phyloP scores from a whole-genome alignment of 2,329 filamentous ascomycete species.

The Fusarium mundagurra region DNA sequence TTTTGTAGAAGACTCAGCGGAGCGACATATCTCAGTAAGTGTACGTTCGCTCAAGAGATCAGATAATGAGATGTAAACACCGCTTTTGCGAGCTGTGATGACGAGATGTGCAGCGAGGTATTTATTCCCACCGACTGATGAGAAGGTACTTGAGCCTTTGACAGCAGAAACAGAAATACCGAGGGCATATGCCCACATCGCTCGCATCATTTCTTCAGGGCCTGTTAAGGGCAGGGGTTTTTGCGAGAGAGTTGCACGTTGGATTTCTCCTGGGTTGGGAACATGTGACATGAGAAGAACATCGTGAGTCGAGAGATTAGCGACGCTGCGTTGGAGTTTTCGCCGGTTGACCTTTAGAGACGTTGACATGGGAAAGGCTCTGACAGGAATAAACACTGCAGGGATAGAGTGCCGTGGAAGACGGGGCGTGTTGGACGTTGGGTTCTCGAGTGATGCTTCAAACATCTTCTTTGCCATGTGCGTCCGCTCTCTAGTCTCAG shows the following conservation, averaged over 20 bases:
- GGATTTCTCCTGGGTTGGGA: slow-evolving; percentile 50
- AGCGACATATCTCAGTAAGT: slow-evolving; percentile 58
- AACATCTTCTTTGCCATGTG: slow-evolving; percentile 57
- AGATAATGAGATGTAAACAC: slow-evolving; percentile 53
- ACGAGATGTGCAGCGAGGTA: slow-evolving; percentile 57
- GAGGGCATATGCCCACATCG: slow-evolving; percentile 59
- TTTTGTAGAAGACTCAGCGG: slow-evolving; percentile 34
- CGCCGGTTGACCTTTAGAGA: slow-evolving; percentile 62
- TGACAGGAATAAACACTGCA: slow-evolving; percentile 59
- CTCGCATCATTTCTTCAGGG: slow-evolving; percentile 58
- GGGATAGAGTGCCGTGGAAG: slow-evolving; percentile 58
- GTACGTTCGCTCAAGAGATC: slow-evolving; percentile 55
- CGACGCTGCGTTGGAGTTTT: slow-evolving; percentile 57
- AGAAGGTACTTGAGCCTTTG: slow-evolving; percentile 55
- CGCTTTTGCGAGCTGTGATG: slow-evolving; percentile 55
- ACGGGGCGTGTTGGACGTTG: neutral
- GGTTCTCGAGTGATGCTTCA: slow-evolving; percentile 52
- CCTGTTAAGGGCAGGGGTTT: slow-evolving; percentile 60
- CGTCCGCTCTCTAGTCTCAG: slow-evolving; percentile 54
- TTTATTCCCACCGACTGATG: slow-evolving; percentile 58
- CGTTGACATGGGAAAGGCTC: slow-evolving; percentile 58
- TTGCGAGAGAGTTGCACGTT: slow-evolving; percentile 42
- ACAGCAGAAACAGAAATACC: slow-evolving; percentile 53
- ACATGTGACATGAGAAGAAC: slow-evolving; percentile 54
- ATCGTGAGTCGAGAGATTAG: slow-evolving; percentile 54